Evolutionary conservation across 2,329 filamentous ascomycete species (phyloP).

Genomic region (Alternaria triticimaculans): DNA sequence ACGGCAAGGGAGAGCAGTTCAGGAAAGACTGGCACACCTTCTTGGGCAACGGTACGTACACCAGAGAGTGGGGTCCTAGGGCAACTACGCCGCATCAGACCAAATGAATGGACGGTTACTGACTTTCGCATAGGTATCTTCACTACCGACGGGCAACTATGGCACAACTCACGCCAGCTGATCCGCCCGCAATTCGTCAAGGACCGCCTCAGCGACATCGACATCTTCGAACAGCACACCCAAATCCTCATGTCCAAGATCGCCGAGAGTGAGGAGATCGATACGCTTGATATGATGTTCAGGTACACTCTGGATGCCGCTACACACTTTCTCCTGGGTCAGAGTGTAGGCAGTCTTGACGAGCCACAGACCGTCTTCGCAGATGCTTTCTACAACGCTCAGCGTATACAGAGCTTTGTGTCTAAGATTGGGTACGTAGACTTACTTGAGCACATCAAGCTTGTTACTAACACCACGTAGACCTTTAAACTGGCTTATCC

Average conservation of each 20-base stretch:
- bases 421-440: slow-evolving; percentile 64
- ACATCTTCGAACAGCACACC: slow-evolving; percentile 81
- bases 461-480: slow-evolving; percentile 44
- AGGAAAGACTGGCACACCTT: slow-evolving; percentile 77
- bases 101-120: slow-evolving; percentile 2
- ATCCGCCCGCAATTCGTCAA: slow-evolving; percentile 87
- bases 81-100: slow-evolving; percentile 8
- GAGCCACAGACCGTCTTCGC: slow-evolving; percentile 73
- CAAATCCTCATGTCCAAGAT: slow-evolving; percentile 75
- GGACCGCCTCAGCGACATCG: slow-evolving; percentile 81
- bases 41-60: slow-evolving; percentile 72
- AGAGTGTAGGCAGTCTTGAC: slow-evolving; percentile 68
- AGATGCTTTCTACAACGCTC: slow-evolving; percentile 81
- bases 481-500: slow-evolving; percentile 67
- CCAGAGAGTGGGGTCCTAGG: background rate
- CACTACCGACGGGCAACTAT: slow-evolving; percentile 77
- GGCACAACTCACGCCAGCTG: slow-evolving; percentile 82
- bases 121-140: slow-evolving; percentile 54
- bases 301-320: slow-evolving; percentile 78
- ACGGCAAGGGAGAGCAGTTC: slow-evolving; percentile 80
- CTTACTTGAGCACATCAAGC: background rate
- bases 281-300: slow-evolving; percentile 81
- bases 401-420: slow-evolving; percentile 73
- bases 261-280: slow-evolving; percentile 60
- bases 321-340: slow-evolving; percentile 85